These are phyloP conservation scores for Clitopilus passeckerianus DNA, from an alignment of 768 basidiomycete genomes.

Conservation along the genomic window DNA sequence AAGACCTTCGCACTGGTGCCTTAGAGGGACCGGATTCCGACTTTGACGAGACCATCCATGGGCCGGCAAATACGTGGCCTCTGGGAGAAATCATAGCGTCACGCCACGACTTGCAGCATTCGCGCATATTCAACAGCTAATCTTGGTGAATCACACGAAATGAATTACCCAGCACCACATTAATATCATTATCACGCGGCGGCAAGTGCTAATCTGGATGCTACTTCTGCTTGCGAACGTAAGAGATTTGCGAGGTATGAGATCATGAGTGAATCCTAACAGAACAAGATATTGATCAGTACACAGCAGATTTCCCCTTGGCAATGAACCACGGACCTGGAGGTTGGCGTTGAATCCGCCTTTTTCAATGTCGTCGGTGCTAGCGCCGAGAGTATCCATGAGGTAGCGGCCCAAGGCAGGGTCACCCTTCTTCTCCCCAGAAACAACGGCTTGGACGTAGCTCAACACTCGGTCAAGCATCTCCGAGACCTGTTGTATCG, in stretches of 20 bases:
- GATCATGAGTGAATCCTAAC: constrained; percentile 88
- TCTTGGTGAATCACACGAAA: neutral
- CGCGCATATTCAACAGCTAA: constrained; percentile 91
- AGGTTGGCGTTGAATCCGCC: constrained; percentile 70
- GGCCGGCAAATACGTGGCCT: constrained; percentile 93
- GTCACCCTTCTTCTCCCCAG: constrained; percentile 77
- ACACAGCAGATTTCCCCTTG: constrained; percentile 9
- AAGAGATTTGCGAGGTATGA: constrained; percentile 93
- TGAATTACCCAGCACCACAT: constrained; percentile 1
- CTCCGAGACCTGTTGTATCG: constrained; percentile 61
- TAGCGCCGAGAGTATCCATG: constrained; percentile 80
- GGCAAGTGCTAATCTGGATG: constrained; percentile 78
- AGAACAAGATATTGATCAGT: constrained; percentile 10
- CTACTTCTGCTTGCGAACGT: constrained; percentile 89
- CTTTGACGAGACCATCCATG: constrained; percentile 39
- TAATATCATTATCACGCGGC: constrained; percentile 32
- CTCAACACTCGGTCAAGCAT: constrained; percentile 84
- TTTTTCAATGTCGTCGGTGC: constrained; percentile 65
- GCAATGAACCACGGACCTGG: constrained; percentile 42
- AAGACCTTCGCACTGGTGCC: constrained; percentile 44
- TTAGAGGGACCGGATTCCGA: constrained; percentile 16
- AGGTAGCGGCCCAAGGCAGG: constrained; percentile 86
- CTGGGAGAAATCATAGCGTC: constrained; percentile 88
- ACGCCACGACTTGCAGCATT: constrained; percentile 93
- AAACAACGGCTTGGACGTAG: constrained; percentile 78